Evolutionary conservation across 345 rosid species (phyloP).

Genomic region (Eucalyptus tenuipes): DNA sequence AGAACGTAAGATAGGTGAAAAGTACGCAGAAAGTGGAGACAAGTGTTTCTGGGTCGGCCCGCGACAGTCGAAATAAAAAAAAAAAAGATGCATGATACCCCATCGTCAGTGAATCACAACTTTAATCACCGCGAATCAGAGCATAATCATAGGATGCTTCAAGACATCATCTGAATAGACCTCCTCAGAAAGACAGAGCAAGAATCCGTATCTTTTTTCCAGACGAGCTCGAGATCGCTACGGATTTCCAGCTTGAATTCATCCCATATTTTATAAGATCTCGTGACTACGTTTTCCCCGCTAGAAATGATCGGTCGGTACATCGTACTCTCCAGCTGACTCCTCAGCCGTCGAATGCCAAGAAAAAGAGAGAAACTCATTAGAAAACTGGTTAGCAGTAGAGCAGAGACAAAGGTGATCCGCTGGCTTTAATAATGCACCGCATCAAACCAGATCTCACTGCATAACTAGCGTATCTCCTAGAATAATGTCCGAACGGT

Average conservation of each 20-base stretch:
- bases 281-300: background rate
- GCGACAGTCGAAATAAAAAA: background rate
- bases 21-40: background rate
- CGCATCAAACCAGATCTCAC: background rate
- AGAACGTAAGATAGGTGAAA: background rate
- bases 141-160: background rate
- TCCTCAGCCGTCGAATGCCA: background rate
- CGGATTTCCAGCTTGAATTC: background rate
- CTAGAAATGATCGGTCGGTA: background rate
- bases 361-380: background rate
- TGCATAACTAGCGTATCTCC: background rate
- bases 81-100: background rate
- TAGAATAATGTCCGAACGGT: background rate
- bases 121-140: background rate
- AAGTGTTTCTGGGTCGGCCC: background rate
- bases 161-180: background rate
- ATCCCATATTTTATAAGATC: background rate
- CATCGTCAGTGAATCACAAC: background rate
- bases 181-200: background rate
- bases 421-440: background rate
- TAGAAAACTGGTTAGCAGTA: background rate
- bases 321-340: background rate
- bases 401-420: background rate
- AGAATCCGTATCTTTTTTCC: background rate
- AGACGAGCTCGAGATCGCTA: background rate